A percentile compares a stretch with the other conserved stretches of the same genome.
Conservation (phyloP, 2,329 filamentous ascomycete genomes). For the Fusarium denticulatum region DNA sequence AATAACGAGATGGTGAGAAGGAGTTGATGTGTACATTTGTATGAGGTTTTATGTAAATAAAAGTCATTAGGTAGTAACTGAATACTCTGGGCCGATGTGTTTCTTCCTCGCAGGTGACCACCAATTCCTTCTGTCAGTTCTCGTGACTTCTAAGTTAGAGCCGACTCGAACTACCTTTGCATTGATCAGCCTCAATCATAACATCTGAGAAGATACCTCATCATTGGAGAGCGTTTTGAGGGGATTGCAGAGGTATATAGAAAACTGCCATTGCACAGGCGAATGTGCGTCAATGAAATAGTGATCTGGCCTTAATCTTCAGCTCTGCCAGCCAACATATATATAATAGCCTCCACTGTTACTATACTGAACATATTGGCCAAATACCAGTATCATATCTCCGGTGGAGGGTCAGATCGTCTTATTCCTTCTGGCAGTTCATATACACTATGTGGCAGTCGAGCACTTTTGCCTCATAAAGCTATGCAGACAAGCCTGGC, state of each 20-base stretch:
- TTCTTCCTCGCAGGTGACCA: neutral
- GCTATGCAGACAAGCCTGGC: neutral
- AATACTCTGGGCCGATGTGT: neutral
- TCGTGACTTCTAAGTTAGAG: neutral
- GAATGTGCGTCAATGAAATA: neutral
- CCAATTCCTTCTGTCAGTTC: neutral
- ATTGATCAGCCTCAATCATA: neutral
- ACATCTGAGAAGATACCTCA: neutral
- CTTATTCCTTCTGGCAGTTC: neutral
- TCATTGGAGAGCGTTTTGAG: fast-evolving
- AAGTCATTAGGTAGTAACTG: neutral
- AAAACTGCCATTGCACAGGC: neutral
- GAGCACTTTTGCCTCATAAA: neutral
- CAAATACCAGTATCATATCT: neutral
- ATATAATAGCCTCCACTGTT: neutral
- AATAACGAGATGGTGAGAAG: neutral
- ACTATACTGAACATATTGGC: too few relatives aligned
- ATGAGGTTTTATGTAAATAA: too few relatives aligned
- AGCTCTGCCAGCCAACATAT: neutral
- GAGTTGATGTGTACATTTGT: neutral
- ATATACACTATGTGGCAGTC: neutral
- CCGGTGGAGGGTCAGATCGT: neutral
- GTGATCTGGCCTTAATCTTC: neutral
- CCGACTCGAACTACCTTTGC: neutral
- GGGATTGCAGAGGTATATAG: neutral